Evolutionary conservation across 441 rosid genomes (phyloP).

Genomic region (Pelargonium myrrhifolium): DNA sequence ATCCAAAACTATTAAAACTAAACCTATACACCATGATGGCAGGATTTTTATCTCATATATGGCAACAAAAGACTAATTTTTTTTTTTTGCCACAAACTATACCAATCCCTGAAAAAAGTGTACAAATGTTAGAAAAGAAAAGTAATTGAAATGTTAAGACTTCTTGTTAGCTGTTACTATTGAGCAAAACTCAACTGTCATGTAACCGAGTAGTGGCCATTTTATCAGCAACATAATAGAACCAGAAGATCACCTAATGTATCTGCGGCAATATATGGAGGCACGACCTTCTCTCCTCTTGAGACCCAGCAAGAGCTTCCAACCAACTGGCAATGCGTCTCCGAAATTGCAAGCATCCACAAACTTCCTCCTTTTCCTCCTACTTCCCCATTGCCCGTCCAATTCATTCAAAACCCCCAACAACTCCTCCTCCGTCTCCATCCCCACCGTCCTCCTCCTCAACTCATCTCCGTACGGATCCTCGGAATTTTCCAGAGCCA

Average conservation of each 20-base stretch:
- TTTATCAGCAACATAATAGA: background rate
- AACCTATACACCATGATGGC: too few relatives aligned
- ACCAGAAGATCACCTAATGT: conserved; percentile 39
- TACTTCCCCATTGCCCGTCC: conserved; percentile 71
- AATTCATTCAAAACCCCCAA: conserved; percentile 30
- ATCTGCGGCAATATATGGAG: conserved; percentile 60
- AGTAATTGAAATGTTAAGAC: too few relatives aligned
- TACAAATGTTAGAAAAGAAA: too few relatives aligned
- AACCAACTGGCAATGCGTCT: conserved; percentile 47
- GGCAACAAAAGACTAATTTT: too few relatives aligned
- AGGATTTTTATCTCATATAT: too few relatives aligned
- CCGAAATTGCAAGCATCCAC: conserved; percentile 59
- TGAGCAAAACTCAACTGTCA: too few relatives aligned
- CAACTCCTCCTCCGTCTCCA: conserved; percentile 4
- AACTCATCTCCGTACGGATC: conserved; percentile 30
- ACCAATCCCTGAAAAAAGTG: too few relatives aligned
- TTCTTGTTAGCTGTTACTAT: too few relatives aligned
- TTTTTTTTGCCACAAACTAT: too few relatives aligned
- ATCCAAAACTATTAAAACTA: too few relatives aligned
- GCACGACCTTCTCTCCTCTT: conserved; percentile 60
- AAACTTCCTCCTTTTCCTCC: conserved; percentile 75
- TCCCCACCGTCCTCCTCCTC: conserved; percentile 2
- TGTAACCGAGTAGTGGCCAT: too few relatives aligned
- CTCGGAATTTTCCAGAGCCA: conserved; percentile 32
- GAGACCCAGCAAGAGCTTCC: conserved; percentile 70